Conservation (phyloP, 148 eudicot genomes). For the Pharnaceum exiguum region DNA sequence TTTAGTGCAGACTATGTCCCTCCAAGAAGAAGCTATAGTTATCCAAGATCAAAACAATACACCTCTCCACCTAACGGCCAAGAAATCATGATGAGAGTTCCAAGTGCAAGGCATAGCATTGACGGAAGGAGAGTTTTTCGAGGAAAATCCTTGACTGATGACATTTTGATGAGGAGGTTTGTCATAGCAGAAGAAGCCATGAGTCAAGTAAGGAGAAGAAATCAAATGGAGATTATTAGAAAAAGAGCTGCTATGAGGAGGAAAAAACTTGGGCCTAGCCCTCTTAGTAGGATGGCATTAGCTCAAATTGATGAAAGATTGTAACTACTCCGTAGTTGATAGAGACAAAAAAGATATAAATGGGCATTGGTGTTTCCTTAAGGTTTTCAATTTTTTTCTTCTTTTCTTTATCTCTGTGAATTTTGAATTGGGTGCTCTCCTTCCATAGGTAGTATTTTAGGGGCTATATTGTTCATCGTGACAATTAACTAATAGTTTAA, state of each 20-base stretch:
- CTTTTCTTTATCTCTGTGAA: no score
- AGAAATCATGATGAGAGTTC: constrained; percentile 29
- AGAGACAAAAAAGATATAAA: no score
- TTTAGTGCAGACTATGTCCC: constrained; percentile 59
- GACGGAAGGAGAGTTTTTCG: constrained; percentile 74
- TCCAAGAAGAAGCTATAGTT: constrained; percentile 77
- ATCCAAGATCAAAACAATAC: constrained; percentile 62
- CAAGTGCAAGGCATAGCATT: constrained; percentile 51
- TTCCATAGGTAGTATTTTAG: no score
- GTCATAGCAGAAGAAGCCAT: constrained; percentile 86
- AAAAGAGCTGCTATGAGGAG: constrained; percentile 59
- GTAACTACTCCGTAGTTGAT: no score
- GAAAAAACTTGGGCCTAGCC: constrained; percentile 82
- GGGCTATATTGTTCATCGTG: no score
- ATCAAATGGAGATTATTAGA: constrained; percentile 73
- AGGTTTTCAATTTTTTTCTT: no score
- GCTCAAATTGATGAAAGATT: constrained; percentile 46
- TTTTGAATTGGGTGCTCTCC: no score
- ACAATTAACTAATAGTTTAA: no score
- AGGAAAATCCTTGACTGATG: constrained; percentile 79
- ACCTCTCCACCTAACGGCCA: constrained; percentile 16
- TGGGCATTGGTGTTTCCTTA: no score
- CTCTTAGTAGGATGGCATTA: constrained; percentile 72
- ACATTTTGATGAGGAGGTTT: constrained; percentile 89
- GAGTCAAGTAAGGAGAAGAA: constrained; percentile 73